Percentiles rank a stretch among this genome's conserved stretches.
These are phyloP conservation scores for Neopestalotiopsis rosae DNA, from an alignment of 2,329 filamentous ascomycete species.

Conservation along the genomic window DNA sequence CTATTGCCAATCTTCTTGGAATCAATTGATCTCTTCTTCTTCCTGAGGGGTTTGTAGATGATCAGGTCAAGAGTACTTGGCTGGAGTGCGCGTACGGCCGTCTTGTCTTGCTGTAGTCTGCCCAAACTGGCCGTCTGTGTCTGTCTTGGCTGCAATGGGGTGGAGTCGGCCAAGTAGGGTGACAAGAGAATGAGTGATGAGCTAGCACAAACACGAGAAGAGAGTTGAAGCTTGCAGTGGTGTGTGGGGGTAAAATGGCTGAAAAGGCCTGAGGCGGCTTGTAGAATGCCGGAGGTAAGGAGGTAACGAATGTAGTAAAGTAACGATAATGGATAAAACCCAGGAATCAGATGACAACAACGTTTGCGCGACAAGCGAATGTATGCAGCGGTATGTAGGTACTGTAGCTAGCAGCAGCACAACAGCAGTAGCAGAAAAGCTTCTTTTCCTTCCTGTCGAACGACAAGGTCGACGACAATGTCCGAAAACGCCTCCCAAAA, in stretches of 20 bases:
- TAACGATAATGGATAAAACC: not conserved
- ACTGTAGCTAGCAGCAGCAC: no score
- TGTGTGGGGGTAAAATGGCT: conserved; percentile 5
- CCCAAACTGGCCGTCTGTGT: not conserved
- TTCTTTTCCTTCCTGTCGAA: not conserved
- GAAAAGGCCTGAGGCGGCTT: not conserved
- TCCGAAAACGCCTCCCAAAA: not conserved
- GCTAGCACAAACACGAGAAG: conserved; percentile 17
- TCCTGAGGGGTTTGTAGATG: not conserved
- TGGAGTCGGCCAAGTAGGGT: conserved; percentile 3
- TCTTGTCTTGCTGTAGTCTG: not conserved
- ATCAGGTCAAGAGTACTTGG: not conserved
- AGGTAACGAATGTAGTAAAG: conserved; percentile 3
- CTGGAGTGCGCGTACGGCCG: not conserved
- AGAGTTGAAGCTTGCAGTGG: conserved; percentile 8
- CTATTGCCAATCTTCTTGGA: not conserved
- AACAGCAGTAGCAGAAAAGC: not conserved
- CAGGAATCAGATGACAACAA: not conserved
- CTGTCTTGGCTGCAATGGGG: conserved; percentile 14
- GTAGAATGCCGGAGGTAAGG: not conserved
- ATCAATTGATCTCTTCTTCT: not conserved
- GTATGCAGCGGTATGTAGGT: not conserved
- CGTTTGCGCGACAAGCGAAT: not conserved
- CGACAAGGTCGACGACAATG: not conserved
- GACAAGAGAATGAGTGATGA: not conserved